phyloP scores from a whole-genome alignment of 768 basidiomycete genomes.

The Boletus reticulatus region DNA sequence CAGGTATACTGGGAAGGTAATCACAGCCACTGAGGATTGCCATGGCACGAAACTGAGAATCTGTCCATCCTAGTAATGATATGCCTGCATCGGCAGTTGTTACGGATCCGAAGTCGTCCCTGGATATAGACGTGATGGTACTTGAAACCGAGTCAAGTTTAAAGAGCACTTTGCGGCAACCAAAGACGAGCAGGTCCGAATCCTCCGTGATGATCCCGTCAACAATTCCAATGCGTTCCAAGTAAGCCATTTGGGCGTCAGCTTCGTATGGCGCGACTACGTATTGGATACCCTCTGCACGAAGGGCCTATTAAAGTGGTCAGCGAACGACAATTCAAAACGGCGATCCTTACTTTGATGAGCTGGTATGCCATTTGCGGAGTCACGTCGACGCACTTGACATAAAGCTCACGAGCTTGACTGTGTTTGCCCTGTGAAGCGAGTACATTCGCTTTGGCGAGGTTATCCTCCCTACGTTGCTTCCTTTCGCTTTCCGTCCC shows the following conservation, averaged over 20 bases:
- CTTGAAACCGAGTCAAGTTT: constrained; percentile 75
- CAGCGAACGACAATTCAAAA: not conserved
- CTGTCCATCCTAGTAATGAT: constrained; percentile 86
- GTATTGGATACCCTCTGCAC: constrained; percentile 76
- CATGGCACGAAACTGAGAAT: constrained; percentile 89
- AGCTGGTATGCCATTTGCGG: constrained; percentile 97
- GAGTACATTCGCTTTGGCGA: constrained; percentile 69
- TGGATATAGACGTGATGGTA: constrained; percentile 65
- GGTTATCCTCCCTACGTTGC: constrained; percentile 71
- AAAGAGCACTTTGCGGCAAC: constrained; percentile 90
- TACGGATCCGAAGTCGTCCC: constrained; percentile 64
- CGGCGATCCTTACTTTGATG: constrained; percentile 68
- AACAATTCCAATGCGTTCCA: constrained; percentile 79
- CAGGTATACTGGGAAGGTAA: constrained; percentile 87
- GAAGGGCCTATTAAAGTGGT: constrained; percentile 62
- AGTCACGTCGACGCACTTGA: constrained; percentile 92
- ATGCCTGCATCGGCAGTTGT: constrained; percentile 52
- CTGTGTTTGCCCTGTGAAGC: constrained; percentile 72
- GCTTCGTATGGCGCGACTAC: constrained; percentile 98
- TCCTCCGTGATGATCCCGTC: constrained; percentile 97
- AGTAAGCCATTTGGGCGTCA: constrained; percentile 92
- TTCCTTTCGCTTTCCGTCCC: constrained; percentile 83
- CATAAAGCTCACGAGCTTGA: constrained; percentile 85
- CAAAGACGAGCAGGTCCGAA: constrained; percentile 96
- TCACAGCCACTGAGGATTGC: constrained; percentile 92